phyloP scores from a whole-genome alignment of 2,329 filamentous ascomycete species.

The Periconia digitata region DNA sequence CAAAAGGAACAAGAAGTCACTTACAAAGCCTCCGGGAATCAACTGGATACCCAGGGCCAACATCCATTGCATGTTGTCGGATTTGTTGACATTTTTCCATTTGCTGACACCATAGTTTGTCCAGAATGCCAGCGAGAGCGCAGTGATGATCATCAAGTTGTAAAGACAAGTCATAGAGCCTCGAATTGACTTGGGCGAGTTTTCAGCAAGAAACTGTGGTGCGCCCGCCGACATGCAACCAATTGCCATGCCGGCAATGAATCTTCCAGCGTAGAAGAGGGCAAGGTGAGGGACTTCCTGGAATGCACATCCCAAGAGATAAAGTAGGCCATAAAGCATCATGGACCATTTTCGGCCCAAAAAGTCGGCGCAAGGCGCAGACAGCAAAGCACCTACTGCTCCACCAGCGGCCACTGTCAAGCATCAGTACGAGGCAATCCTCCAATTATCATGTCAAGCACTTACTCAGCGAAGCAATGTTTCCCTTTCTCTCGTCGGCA shows the following conservation, averaged over 20 bases:
- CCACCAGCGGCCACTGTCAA: no score
- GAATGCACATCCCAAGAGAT: slow-evolving; percentile 9
- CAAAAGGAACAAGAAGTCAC: slow-evolving; percentile 43
- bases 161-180: slow-evolving; percentile 68
- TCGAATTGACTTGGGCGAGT: slow-evolving; percentile 57
- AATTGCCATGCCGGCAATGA: slow-evolving; percentile 38
- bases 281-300: slow-evolving; percentile 42
- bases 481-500: no score
- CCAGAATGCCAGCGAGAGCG: slow-evolving; percentile 62
- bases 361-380: no score
- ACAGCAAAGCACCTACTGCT: no score
- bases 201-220: slow-evolving; percentile 43
- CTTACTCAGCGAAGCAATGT: no score
- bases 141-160: slow-evolving; percentile 55
- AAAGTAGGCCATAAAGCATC: no score
- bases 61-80: slow-evolving; percentile 14
- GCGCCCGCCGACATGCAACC: slow-evolving; percentile 8
- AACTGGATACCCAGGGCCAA: slow-evolving; percentile 22
- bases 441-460: no score
- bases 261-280: slow-evolving; percentile 41
- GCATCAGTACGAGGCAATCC: no score
- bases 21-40: slow-evolving; percentile 21
- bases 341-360: no score
- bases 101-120: slow-evolving; percentile 25
- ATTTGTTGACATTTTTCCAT: slow-evolving; percentile 9